Conservation (phyloP, 2,329 filamentous ascomycete species). For the Clonostachys rosea region DNA sequence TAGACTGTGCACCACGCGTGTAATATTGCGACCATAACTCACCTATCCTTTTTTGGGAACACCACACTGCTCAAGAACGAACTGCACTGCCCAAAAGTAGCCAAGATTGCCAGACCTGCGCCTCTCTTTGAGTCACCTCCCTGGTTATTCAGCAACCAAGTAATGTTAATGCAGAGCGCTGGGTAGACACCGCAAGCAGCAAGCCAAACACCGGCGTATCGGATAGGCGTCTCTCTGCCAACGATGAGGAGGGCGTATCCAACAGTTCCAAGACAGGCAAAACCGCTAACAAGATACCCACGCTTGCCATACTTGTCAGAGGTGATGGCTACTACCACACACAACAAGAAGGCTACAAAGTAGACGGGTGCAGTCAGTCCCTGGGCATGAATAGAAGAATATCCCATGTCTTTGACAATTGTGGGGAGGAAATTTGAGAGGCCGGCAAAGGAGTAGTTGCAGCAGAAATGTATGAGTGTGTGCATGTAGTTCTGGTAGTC, state of each 20-base stretch:
- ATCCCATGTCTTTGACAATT: constrained; percentile 32
- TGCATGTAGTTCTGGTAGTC: constrained; percentile 29
- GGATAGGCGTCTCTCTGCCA: constrained; percentile 14
- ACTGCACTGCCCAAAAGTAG: constrained; percentile 18
- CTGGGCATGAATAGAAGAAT: constrained; percentile 28
- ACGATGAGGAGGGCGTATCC: constrained; percentile 21
- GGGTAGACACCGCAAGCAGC: constrained; percentile 25
- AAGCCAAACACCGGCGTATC: constrained; percentile 30
- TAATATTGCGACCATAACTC: neutral
- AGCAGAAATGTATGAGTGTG: constrained; percentile 29
- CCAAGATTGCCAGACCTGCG: constrained; percentile 14
- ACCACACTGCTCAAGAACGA: constrained; percentile 17
- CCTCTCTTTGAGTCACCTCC: constrained; percentile 19
- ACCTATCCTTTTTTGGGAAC: constrained; percentile 14
- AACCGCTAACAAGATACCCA: constrained; percentile 22
- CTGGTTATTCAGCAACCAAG: constrained; percentile 22
- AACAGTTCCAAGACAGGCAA: constrained; percentile 10
- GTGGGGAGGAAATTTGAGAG: constrained; percentile 34
- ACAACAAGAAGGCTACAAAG: constrained; percentile 27
- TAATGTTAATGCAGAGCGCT: constrained; percentile 16
- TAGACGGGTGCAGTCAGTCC: constrained; percentile 34
- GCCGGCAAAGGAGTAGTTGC: constrained; percentile 28
- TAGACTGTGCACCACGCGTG: neutral
- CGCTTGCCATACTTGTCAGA: constrained; percentile 27
- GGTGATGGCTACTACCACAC: constrained; percentile 17